Conservation (phyloP, 2,329 filamentous ascomycete species). For the Trichothecium sympodiale region DNA sequence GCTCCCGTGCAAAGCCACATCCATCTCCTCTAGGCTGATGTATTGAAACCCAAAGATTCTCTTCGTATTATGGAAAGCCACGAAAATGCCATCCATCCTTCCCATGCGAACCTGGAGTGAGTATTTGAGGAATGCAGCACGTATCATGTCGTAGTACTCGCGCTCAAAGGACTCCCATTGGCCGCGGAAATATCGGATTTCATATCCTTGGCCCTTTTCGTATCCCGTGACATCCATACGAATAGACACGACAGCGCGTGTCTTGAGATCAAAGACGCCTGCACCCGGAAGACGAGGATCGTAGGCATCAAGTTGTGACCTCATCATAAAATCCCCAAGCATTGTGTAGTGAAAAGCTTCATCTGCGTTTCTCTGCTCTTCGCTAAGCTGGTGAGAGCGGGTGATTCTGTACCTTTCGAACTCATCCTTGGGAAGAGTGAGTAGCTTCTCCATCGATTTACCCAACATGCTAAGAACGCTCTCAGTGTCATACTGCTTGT, state of each 20-base stretch:
- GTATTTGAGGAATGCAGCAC: conserved; percentile 91
- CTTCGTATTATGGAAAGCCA: conserved; percentile 89
- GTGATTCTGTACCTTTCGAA: conserved; percentile 74
- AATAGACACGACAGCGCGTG: conserved; percentile 79
- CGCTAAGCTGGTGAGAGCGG: conserved; percentile 55
- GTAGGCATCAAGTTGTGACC: conserved; percentile 86
- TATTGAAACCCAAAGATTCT: conserved; percentile 98
- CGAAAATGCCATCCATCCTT: conserved; percentile 96
- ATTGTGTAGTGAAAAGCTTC: conserved; percentile 85
- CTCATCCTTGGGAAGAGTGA: conserved; percentile 71
- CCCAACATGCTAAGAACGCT: conserved; percentile 87
- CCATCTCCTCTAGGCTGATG: conserved; percentile 76
- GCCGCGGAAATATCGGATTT: conserved; percentile 67
- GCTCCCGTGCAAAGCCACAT: conserved; percentile 77
- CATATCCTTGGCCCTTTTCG: conserved; percentile 71
- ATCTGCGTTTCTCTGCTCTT: conserved; percentile 58
- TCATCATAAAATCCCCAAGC: conserved; percentile 80
- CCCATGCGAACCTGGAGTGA: conserved; percentile 94
- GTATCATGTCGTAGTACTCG: conserved; percentile 95
- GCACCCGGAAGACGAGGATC: conserved; percentile 78
- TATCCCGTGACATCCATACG: conserved; percentile 73
- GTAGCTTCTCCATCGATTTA: conserved; percentile 91
- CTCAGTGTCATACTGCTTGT: conserved; percentile 79
- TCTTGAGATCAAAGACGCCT: conserved; percentile 95
- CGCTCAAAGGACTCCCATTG: conserved; percentile 86